phyloP scores from a whole-genome alignment of 2,329 filamentous ascomycete genomes.

The Microdochium nivale region DNA sequence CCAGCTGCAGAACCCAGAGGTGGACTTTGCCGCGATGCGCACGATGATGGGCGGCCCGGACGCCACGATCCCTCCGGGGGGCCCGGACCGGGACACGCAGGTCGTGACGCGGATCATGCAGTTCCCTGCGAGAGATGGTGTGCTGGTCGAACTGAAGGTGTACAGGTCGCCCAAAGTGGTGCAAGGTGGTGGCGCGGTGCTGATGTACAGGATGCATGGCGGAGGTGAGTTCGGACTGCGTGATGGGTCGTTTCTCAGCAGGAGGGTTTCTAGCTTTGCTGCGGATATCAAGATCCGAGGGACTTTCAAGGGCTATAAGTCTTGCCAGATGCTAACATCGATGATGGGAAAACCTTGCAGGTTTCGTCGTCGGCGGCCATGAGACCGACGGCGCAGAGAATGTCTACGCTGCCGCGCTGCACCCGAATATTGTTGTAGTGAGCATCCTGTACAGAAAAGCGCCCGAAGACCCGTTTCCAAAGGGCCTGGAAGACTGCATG shows the following conservation, averaged over 20 bases:
- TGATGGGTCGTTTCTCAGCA: no score
- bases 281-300: not conserved
- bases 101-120: constrained; percentile 19
- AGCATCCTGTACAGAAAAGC: constrained; percentile 27
- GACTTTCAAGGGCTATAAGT: not conserved
- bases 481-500: constrained; percentile 39
- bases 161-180: constrained; percentile 17
- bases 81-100: constrained; percentile 22
- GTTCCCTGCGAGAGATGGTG: constrained; percentile 24
- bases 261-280: no score
- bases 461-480: constrained; percentile 40
- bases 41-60: constrained; percentile 14
- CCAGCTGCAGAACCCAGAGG: not conserved
- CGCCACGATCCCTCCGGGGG: constrained; percentile 14
- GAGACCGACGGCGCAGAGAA: constrained; percentile 25
- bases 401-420: constrained; percentile 18
- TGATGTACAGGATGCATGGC: constrained; percentile 26
- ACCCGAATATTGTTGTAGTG: constrained; percentile 23
- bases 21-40: constrained; percentile 19
- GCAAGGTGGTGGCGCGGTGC: constrained; percentile 6
- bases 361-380: constrained; percentile 23
- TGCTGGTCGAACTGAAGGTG: constrained; percentile 23
- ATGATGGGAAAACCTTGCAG: not conserved
- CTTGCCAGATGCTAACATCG: not conserved
- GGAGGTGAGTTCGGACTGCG: constrained; percentile 13